Base-by-base conservation (phyloP, 2,329 filamentous ascomycete species). In the Pseudogymnoascus sp. region DNA sequence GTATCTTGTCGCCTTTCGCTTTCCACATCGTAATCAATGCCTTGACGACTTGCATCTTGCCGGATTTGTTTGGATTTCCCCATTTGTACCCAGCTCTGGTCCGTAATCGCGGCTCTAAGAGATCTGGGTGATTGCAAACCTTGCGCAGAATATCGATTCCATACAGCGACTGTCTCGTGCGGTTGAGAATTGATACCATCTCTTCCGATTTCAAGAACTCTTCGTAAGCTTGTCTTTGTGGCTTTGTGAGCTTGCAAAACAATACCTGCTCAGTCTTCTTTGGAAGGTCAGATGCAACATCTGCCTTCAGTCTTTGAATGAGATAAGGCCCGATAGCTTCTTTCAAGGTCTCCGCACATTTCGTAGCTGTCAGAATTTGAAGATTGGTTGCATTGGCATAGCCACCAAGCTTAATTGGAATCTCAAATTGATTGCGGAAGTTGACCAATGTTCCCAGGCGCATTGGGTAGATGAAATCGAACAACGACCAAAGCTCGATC, bases 401-500 rank as follows among this genome's bases (percentile, higher is more conserved):
- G 4, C 94, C 94, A 53, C 95, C 95, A 61, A 92, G 85, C 64
- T 88, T 88, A 73, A 99, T 99, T 0, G 94, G 94, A 38, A 95
- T 89, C 72, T 97, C 94, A 67, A 99, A 97, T 65, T 96, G 87
- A 65, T 87, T 88, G 53, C 92, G 85, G 73, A 99, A 99, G 67
- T 90, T 91, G 64, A 97, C 89, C 11, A 97, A 80, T 0, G 91
- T 97, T 0, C 94, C 95, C 5, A 99, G 78, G 12, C 92, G 88
- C 91, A 97, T 97, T 0, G 95, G 94, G 66, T 92, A 97, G 63
- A 97, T 89, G 72, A 99, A 99, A 73, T 99, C 95, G 72, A 99
- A 97, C 0, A 99, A 78, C 0, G 93, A 97, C 93, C 94, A 99
- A 0, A 99, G 79, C 73, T 99, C 95, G 0, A 89, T 88, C 25